Evolutionary conservation across 805 yeast species (phyloP).

Genomic region (Yamadazyma paraphyllophila): DNA sequence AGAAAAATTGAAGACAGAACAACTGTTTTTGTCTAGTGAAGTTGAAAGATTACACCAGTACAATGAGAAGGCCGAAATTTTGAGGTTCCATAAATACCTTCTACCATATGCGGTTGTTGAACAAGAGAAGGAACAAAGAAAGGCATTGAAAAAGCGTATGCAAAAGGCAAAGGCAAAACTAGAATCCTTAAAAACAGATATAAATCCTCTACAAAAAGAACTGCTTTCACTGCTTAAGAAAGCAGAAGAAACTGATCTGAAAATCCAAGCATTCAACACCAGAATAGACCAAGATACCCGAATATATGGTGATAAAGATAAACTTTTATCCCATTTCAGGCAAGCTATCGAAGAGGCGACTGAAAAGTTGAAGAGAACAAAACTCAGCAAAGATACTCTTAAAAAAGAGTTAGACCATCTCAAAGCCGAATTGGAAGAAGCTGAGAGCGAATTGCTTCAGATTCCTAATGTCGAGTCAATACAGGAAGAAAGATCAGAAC

Average conservation of each 20-base stretch:
- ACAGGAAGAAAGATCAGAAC: constrained; percentile 9
- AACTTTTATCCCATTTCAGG: neutral
- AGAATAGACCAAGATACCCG: neutral
- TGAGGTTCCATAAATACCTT: constrained; percentile 34
- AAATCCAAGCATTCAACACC: neutral
- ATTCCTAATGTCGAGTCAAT: constrained; percentile 11
- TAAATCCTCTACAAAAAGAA: constrained; percentile 22
- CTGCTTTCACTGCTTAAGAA: neutral
- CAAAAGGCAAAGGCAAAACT: constrained; percentile 34
- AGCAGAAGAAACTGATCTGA: neutral
- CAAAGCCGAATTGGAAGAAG: constrained; percentile 10
- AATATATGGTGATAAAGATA: neutral
- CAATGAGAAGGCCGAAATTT: constrained; percentile 42
- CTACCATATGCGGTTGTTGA: constrained; percentile 41
- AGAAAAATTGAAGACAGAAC: constrained; percentile 32
- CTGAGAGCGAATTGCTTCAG: constrained; percentile 16
- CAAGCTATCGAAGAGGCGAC: neutral
- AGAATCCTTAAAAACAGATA: constrained; percentile 21
- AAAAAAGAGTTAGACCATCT: constrained; percentile 11
- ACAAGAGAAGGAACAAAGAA: constrained; percentile 34
- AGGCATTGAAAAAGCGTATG: constrained; percentile 31
- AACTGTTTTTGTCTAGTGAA: constrained; percentile 40
- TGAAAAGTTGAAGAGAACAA: constrained; percentile 6
- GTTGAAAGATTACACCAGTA: constrained; percentile 48
- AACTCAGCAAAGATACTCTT: constrained; percentile 7